Evolutionary conservation across 805 yeast genomes (phyloP), one percentile per base, ranked within the genome.

Genomic region (Starmera dryadoides): DNA sequence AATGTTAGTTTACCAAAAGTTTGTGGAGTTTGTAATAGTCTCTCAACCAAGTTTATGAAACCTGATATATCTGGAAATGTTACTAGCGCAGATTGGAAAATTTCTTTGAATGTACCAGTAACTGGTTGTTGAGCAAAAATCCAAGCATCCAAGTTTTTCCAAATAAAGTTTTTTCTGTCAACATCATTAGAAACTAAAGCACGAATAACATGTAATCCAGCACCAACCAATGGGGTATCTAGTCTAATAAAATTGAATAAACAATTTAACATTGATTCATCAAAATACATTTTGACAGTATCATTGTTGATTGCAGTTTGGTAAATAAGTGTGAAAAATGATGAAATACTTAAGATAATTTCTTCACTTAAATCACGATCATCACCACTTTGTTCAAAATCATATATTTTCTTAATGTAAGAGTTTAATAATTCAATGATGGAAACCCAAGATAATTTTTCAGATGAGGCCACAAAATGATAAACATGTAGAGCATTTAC

Each of bases 111-210:
- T 1, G 70, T 57, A 6, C 56, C 55, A 10, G 50, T 15, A 22
- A 22, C 10, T 6, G 44, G 30, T 2, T 46, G 43, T 19, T 51
- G 52, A 4, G 45, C 46, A 47, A 80, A 82, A 6, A 86, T 61
- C 84, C 94, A 81, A 3, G 67, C 57, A 49, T 88, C 96, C 7
- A 87, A 43, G 6, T 71, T 59, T n/a, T 59, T 60, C 96, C 96
- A 88, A 14, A 85, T 66, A 32, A 63, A 64, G 19, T 60, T 53
- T 46, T 79, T 71, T 21, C 71, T 62, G 2, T 51, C 56, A 22
- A 55, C 50, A 6, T 64, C 56, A n/a, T 63, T 61, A 14, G 72
- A 70, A 6, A 80, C 79, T 34, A 87, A 66, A 1, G 79, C 66
- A 15, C 76, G 59, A 33, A 88, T 56, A 0, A 81, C 77, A 33